Evolutionary conservation across 1,284 basidiomycete species (phyloP), one percentile per base, ranked within the genome.

Genomic region (Apiotrichum mycotoxinovorans): DNA sequence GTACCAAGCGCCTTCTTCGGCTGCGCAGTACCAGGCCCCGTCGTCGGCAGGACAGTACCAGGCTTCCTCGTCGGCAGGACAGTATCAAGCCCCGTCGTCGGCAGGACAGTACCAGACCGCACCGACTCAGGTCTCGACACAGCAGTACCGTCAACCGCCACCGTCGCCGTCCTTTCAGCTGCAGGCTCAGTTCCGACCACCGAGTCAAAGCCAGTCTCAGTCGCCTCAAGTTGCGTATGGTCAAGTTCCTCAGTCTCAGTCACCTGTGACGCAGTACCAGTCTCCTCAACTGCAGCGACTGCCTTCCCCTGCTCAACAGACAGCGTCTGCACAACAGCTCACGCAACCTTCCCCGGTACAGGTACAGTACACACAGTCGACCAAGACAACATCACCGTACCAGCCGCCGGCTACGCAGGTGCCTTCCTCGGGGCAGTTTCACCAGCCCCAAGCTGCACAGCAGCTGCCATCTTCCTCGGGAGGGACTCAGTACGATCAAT

Each of bases 151-250:
- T 12, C 42, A 44, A 26, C 42, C 26, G 18, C 18, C 18, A 18
- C 33, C 27, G 30, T 15, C 33, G 12, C 33, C 20, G 5, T n/a
- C 37, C 20, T n/a, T 22, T 20, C 51, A 34, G 33, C 51, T 34
- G 20, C 26, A 30, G 43, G 3, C 40, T 3, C 44, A 33, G 27
- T 46, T 33, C n/a, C 27, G 44, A 5, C 44, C 20, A n/a, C 18
- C 44, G n/a, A 46, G n/a, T n/a, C n/a, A n/a, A n/a, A n/a, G 25
- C 17, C 44, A 46, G n/a, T 46, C 44, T 7, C 44, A 46, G 30
- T 48, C 46, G 34, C 47, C 42, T 8, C 54, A 56, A 20, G 35
- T 41, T 37, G 44, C 45, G 44, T 40, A 47, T 17, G 37, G 30
- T 18, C 25, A 42, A 4, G 25, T 30, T 10, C 51, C 42, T 15